Base-by-base conservation (phyloP, 78 protist species). In the Dictyostelium brefeldianum region DNA sequence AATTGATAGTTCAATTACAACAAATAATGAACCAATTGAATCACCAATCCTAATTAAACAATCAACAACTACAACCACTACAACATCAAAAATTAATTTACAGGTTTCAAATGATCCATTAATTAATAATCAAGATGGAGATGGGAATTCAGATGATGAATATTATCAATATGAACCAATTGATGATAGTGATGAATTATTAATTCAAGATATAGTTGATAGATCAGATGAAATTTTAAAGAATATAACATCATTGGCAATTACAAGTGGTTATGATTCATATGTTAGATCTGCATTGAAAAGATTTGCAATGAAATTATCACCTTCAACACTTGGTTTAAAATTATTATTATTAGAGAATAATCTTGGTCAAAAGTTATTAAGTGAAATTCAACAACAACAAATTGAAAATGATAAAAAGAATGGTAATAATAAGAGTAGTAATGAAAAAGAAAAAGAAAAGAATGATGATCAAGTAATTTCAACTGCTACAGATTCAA, bases 261-360 rank as follows among this genome's bases (percentile, higher is more conserved):
- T 87, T 4, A 47, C 50, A 15, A 5, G 50, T 47, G 93, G 93
- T 20, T 87, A 87, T 87, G 64, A 59, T 51, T 15, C 80, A n/a
- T 22, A 50, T 18, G 57, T 87, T n/a, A 77, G 93, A 59, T 77
- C 93, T 12, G 67, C 56, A 15, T n/a, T 87, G 11, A 59, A 75
- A 62, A 74, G 84, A 50, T 77, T 87, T 46, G 25, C 93, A 1
- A 54, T 27, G 5, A 78, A 54, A 36, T 9, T 78, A 36, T 31
- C 67, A 17, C 47, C 65, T 54, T 10, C 27, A 20, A 78, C 65
- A 54, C 36, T 47, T 29, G 70, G 47, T 54, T 54, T 36, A 54
- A 54, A 54, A 48, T 56, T 78, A 56, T 36, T 78, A n/a, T 54
- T 78, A 20, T 18, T 78, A 9, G 83, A 78, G 22, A 29, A 27